These are phyloP conservation scores for Emericellopsis cladophorae DNA, from an alignment of 2,329 filamentous ascomycete genomes.

Conservation along the genomic window DNA sequence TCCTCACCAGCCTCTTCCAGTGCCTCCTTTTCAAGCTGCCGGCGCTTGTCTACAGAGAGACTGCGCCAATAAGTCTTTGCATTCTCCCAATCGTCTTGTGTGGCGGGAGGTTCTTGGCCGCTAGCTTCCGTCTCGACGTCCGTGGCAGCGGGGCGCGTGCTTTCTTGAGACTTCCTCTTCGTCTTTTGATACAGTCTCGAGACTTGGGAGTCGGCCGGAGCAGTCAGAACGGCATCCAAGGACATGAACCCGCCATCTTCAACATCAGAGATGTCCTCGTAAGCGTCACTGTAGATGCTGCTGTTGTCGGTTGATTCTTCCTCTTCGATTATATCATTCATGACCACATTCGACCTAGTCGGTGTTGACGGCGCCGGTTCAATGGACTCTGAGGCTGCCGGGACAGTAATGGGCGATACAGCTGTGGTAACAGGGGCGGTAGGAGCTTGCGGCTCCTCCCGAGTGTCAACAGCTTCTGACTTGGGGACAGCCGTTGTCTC, in stretches of 20 bases:
- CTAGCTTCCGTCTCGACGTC: not conserved
- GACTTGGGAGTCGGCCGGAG: slow-evolving; percentile 22
- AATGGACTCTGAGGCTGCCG: not conserved
- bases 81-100: slow-evolving; percentile 47
- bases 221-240: slow-evolving; percentile 58
- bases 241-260: slow-evolving; percentile 59
- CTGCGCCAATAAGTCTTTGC: slow-evolving; percentile 60
- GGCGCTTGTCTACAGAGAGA: slow-evolving; percentile 48
- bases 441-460: not conserved
- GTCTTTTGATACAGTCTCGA: slow-evolving; percentile 5
- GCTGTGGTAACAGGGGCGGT: slow-evolving; percentile 2
- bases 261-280: slow-evolving; percentile 55
- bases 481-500: not conserved
- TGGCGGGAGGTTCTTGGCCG: not conserved
- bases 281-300: slow-evolving; percentile 64
- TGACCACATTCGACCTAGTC: slow-evolving; percentile 6
- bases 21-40: slow-evolving; percentile 46
- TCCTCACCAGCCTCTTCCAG: slow-evolving; percentile 38
- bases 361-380: slow-evolving; percentile 1
- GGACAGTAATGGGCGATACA: not conserved
- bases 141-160: not conserved
- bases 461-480: not conserved
- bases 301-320: slow-evolving; percentile 33
- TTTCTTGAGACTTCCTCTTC: not conserved
- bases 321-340: slow-evolving; percentile 22